Evolutionary conservation across 345 rosid genomes (phyloP), one percentile per base, ranked within the genome.

Genomic region (Populus nigra): DNA sequence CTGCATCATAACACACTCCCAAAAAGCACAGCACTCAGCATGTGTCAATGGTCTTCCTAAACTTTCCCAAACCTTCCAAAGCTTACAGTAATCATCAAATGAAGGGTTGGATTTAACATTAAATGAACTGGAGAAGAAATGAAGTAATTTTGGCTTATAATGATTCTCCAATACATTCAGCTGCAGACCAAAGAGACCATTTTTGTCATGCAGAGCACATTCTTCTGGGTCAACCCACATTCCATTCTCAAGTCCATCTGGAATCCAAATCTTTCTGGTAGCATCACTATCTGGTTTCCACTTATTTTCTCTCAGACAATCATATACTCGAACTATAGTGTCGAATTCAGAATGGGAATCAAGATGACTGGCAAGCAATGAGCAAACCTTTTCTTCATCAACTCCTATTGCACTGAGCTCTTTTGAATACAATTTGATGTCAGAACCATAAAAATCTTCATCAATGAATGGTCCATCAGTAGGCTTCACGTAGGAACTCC

Each of bases 381-480:
- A 25, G 25, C 25, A 25, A 25, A 25, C 25, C 25, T 25, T 25
- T 25, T 25, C 25, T 25, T 25, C 25, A 25, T 25, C 25, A 25
- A 25, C 25, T 25, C 25, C 25, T 25, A 25, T 25, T 25, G 25
- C 25, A 25, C 25, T 25, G 25, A 25, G 25, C 25, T 25, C 25
- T 25, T 25, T 25, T 25, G 25, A 25, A 25, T 25, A 25, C 25
- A 25, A 25, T 25, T 25, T 25, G 31, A 77, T 71, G 25, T 69
- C 50, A 8, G 82, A 68, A 65, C 94, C 90, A 77, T 90, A 91
- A 78, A 83, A 89, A 29, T 35, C 81, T 71, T 90, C 92, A 33
- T 90, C 92, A 68, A 91, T 86, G 86, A 93, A 90, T 8, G 94
- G 96, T 8, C 98, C 98, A 78, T 93, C 94, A 18, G 81, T 47